Evolutionary conservation across 345 rosid species (phyloP).

Genomic region (Draba incana): DNA sequence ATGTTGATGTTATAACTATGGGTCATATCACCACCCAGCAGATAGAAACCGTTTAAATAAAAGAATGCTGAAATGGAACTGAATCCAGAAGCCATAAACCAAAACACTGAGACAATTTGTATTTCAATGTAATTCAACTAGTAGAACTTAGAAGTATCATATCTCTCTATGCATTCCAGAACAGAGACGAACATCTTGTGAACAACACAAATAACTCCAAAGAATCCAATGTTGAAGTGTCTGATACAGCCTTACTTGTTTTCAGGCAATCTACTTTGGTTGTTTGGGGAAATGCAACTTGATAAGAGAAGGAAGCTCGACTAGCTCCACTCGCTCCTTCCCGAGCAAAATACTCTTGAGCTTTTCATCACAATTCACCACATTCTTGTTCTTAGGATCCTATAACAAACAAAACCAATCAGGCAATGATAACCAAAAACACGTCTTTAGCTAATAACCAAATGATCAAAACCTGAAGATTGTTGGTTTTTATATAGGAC

Average conservation of each 20-base stretch:
- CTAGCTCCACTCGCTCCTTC: conserved; percentile 74
- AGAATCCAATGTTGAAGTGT: conserved; percentile 3
- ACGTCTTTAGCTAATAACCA: not conserved
- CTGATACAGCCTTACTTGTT: not conserved
- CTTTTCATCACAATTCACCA: conserved; percentile 82
- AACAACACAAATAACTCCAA: conserved; percentile 17
- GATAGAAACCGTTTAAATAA: not conserved
- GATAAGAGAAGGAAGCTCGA: conserved; percentile 81
- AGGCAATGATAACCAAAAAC: not conserved
- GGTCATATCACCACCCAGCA: not conserved
- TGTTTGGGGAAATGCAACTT: conserved; percentile 80
- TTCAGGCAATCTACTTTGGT: conserved; percentile 48
- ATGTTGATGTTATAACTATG: not conserved
- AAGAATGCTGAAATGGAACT: not conserved
- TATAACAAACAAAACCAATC: conserved; percentile 32
- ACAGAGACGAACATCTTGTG: conserved; percentile 23
- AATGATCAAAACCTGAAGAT: conserved; percentile 62
- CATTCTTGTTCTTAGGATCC: conserved; percentile 82
- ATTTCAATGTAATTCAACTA: conserved; percentile 13
- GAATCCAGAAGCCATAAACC: conserved; percentile 20
- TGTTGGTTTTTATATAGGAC: conserved; percentile 88
- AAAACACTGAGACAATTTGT: not conserved
- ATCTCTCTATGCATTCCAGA: conserved; percentile 17
- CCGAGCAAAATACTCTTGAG: conserved; percentile 73
- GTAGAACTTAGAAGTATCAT: not conserved